Conservation (phyloP, 371 early-diverging fungal genomes). For the Encephalitozoon cuniculi region DNA sequence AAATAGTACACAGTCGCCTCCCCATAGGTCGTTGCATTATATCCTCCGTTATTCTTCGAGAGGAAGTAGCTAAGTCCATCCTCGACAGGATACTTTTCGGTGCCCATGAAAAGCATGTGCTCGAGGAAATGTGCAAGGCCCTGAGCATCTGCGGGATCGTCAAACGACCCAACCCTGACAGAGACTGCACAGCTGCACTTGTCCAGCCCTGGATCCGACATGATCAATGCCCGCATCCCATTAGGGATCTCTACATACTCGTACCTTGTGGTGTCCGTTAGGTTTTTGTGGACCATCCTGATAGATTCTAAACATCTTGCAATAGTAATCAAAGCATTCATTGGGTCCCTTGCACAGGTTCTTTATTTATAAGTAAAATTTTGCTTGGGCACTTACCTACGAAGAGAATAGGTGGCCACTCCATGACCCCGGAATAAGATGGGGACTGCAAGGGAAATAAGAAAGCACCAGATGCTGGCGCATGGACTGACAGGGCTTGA, state of each 20-base stretch:
- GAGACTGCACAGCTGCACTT: slow-evolving; percentile 54
- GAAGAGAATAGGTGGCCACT: background rate
- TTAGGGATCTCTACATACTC: slow-evolving; percentile 40
- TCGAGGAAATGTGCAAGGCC: slow-evolving; percentile 96
- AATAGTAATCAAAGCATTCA: background rate
- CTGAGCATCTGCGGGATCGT: slow-evolving; percentile 65
- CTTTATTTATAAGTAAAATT: background rate
- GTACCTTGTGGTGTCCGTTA: slow-evolving; percentile 47
- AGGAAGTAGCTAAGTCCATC: slow-evolving; percentile 65
- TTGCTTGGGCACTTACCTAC: background rate
- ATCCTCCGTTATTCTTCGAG: slow-evolving; percentile 73
- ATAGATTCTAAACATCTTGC: background rate
- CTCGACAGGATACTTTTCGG: slow-evolving; percentile 54
- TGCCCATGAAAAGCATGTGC: slow-evolving; percentile 81
- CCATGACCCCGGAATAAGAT: background rate
- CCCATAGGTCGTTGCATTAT: slow-evolving; percentile 82
- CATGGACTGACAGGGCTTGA: background rate
- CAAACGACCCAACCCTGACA: slow-evolving; percentile 75
- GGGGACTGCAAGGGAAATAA: background rate
- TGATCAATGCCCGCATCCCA: slow-evolving; percentile 46
- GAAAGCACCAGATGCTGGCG: background rate
- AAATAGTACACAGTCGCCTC: slow-evolving; percentile 86
- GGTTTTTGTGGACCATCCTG: slow-evolving; percentile 23
- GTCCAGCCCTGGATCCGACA: slow-evolving; percentile 28
- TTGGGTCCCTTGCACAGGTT: background rate